Conservation (phyloP, 176 grass and related monocot genomes). For the Phoenix roebelenii region DNA sequence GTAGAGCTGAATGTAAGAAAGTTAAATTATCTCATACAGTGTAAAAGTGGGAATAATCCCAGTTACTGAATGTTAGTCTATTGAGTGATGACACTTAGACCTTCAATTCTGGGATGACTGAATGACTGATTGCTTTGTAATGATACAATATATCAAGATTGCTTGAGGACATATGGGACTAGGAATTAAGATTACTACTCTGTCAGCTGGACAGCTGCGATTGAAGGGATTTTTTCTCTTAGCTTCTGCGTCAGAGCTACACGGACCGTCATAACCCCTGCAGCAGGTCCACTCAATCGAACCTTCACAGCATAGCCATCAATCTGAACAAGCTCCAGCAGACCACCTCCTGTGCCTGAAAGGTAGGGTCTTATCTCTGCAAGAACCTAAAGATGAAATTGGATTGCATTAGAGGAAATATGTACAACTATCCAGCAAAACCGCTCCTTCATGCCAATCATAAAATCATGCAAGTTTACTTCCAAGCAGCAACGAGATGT, state of each 20-base stretch:
- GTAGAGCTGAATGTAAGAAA: too few species aligned
- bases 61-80: too few species aligned
- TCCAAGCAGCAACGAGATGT: too few species aligned
- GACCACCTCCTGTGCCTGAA: slow-evolving; percentile 74
- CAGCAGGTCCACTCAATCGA: slow-evolving; percentile 65
- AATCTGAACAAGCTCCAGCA: slow-evolving; percentile 63
- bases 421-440: neutral
- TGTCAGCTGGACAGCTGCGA: slow-evolving; percentile 74
- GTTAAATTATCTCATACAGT: too few species aligned
- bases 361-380: slow-evolving; percentile 97
- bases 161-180: too few species aligned
- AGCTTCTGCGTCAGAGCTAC: slow-evolving; percentile 86
- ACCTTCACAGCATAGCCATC: slow-evolving; percentile 60
- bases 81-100: too few species aligned
- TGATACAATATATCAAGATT: too few species aligned
- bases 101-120: too few species aligned
- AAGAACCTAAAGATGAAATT: slow-evolving; percentile 43
- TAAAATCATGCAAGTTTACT: too few species aligned
- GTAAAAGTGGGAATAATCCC: too few species aligned
- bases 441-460: too few species aligned
- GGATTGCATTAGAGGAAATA: neutral
- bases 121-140: too few species aligned
- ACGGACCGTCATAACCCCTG: slow-evolving; percentile 85
- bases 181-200: slow-evolving; percentile 28
- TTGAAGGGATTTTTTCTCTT: slow-evolving; percentile 91